Evolutionary conservation across 1,139 yeast species (phyloP).

Genomic region (Magnusiomyces sp.): DNA sequence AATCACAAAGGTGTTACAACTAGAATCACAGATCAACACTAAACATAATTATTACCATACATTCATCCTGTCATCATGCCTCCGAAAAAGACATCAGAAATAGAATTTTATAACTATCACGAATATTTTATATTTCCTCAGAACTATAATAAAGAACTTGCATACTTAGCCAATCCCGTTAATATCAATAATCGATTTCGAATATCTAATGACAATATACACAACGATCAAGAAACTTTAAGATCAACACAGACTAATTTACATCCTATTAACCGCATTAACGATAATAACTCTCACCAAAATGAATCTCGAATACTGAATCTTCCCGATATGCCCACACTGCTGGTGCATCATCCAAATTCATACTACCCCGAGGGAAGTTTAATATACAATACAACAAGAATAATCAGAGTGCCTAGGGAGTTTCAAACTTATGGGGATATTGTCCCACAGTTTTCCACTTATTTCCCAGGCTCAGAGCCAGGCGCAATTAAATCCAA

Average conservation of each 20-base stretch:
- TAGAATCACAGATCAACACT: too few species aligned
- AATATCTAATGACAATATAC: too few species aligned
- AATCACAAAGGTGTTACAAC: too few species aligned
- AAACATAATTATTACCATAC: too few species aligned
- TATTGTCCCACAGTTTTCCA: slow-evolving; percentile 50
- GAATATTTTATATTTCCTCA: slow-evolving; percentile 18
- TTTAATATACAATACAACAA: slow-evolving; percentile 32
- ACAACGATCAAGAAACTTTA: too few species aligned
- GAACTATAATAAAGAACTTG: slow-evolving; percentile 9
- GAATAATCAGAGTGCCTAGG: slow-evolving; percentile 56
- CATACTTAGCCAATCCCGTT: slow-evolving; percentile 14
- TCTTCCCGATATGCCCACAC: slow-evolving; percentile 4
- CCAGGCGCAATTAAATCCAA: slow-evolving; percentile 44
- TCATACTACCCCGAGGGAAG: slow-evolving; percentile 35
- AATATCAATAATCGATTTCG: too few species aligned
- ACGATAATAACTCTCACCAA: not conserved
- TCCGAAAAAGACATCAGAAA: not conserved
- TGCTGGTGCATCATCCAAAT: slow-evolving; percentile 61
- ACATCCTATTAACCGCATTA: not conserved
- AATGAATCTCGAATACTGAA: too few species aligned
- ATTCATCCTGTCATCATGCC: not conserved
- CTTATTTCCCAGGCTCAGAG: slow-evolving; percentile 52
- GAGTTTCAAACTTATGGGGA: slow-evolving; percentile 36
- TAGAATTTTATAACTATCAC: slow-evolving; percentile 25
- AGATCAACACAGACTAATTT: too few species aligned